A percentile compares a stretch with the other conserved stretches of the same genome.
These are phyloP conservation scores for Paraconiothyrium brasiliense DNA, from an alignment of 2,329 filamentous ascomycete species.

Conservation along the genomic window DNA sequence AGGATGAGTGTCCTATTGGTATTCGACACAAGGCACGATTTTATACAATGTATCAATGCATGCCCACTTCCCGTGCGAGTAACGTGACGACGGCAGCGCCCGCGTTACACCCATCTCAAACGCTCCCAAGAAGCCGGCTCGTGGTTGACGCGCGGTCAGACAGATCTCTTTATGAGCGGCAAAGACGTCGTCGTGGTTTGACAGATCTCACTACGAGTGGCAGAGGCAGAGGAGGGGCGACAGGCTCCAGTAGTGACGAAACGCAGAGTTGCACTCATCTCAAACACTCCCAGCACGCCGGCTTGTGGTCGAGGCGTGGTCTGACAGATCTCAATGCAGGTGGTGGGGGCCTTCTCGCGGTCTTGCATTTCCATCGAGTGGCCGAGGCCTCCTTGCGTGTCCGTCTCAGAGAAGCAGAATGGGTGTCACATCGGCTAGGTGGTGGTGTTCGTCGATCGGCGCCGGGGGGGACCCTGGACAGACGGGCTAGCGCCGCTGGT, in stretches of 20 bases:
- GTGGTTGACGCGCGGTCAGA: neutral
- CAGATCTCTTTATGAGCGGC: neutral
- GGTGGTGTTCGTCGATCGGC: neutral
- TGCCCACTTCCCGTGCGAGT: neutral
- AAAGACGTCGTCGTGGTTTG: neutral
- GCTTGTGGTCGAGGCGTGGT: too few species aligned
- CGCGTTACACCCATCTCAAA: neutral
- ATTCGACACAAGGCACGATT: neutral
- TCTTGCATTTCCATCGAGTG: neutral
- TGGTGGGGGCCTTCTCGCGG: neutral
- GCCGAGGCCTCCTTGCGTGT: neutral
- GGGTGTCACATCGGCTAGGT: conserved; percentile 10
- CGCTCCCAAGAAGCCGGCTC: neutral
- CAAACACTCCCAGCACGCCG: too few species aligned
- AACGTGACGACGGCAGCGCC: neutral
- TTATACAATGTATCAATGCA: neutral
- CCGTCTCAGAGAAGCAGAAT: neutral
- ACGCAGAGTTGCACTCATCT: too few species aligned
- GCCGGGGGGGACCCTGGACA: neutral
- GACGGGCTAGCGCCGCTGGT: neutral
- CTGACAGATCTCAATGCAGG: too few species aligned
- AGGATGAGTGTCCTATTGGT: neutral
- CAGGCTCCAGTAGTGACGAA: too few species aligned
- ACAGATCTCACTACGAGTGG: too few species aligned
- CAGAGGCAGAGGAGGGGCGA: too few species aligned